Evolutionary conservation across 352 stramenopile genomes (phyloP).

Genomic region (Albugo candida): DNA sequence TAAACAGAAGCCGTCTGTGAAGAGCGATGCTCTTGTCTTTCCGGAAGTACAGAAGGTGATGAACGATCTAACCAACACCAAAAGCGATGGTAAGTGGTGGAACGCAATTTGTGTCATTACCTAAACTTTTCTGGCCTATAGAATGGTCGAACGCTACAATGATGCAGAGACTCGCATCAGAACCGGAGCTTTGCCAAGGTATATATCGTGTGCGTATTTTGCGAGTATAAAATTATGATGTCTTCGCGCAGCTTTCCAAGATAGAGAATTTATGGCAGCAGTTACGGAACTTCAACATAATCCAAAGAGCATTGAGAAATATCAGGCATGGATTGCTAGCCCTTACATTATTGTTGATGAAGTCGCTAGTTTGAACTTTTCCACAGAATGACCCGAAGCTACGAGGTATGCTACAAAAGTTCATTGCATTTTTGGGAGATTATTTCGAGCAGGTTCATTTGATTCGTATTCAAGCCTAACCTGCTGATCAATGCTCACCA

Average conservation of each 20-base stretch:
- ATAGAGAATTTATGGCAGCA: conserved; percentile 39
- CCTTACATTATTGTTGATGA: not conserved
- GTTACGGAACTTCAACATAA: conserved; percentile 56
- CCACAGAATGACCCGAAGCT: conserved; percentile 27
- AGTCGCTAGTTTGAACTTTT: too few species aligned
- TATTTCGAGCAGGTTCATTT: conserved; percentile 57
- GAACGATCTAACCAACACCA: conserved; percentile 30
- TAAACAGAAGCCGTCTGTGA: not conserved
- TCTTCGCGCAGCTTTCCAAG: conserved; percentile 24
- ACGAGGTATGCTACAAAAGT: conserved; percentile 39
- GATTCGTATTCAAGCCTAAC: not conserved
- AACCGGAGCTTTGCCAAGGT: conserved; percentile 30
- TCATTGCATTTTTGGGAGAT: conserved; percentile 42
- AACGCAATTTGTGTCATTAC: not conserved
- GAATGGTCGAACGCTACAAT: conserved; percentile 62
- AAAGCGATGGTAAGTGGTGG: conserved; percentile 26
- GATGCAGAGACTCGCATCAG: conserved; percentile 38
- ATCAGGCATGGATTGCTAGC: conserved; percentile 11
- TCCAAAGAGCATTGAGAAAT: conserved; percentile 36
- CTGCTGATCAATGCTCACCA: not conserved
- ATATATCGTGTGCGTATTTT: not conserved
- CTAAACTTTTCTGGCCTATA: conserved; percentile 4
- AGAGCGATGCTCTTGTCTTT: conserved; percentile 24
- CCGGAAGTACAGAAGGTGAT: conserved; percentile 56
- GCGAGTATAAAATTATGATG: not conserved